Conservation (phyloP, 768 basidiomycete species). For the Amanita polypyramis region DNA sequence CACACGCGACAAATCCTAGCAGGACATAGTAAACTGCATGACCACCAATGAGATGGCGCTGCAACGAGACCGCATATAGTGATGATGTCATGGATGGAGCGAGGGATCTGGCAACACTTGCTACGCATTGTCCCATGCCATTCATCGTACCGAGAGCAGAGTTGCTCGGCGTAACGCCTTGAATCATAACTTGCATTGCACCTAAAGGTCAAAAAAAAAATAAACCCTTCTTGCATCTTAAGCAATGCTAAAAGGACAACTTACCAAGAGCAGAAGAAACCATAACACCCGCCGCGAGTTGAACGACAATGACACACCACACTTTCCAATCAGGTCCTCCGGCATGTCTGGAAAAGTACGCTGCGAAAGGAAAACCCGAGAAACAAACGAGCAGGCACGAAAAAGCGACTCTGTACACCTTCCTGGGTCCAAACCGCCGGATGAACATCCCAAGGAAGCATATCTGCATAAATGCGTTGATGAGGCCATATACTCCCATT, state of each 20-base stretch:
- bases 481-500: conserved; percentile 36
- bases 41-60: conserved; percentile 35
- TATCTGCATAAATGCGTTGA: conserved; percentile 42
- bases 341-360: conserved; percentile 2
- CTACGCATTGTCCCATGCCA: conserved; percentile 36
- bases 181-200: not conserved
- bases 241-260: not conserved
- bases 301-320: not conserved
- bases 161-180: not conserved
- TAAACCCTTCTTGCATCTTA: not conserved
- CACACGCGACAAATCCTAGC: conserved; percentile 4
- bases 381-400: conserved; percentile 11
- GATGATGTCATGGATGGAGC: conserved; percentile 40
- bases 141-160: conserved; percentile 32
- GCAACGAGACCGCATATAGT: conserved; percentile 41
- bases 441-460: conserved; percentile 35
- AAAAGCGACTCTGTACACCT: conserved; percentile 29
- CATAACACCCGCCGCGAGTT: not conserved
- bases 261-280: not conserved
- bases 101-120: conserved; percentile 34
- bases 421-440: conserved; percentile 30
- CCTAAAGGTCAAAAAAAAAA: not conserved
- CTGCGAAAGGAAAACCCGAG: conserved; percentile 10
- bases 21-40: conserved; percentile 35
- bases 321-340: not conserved